Base-by-base conservation (phyloP, 169 alveolate species). In the Cyclospora cayetanensis region DNA sequence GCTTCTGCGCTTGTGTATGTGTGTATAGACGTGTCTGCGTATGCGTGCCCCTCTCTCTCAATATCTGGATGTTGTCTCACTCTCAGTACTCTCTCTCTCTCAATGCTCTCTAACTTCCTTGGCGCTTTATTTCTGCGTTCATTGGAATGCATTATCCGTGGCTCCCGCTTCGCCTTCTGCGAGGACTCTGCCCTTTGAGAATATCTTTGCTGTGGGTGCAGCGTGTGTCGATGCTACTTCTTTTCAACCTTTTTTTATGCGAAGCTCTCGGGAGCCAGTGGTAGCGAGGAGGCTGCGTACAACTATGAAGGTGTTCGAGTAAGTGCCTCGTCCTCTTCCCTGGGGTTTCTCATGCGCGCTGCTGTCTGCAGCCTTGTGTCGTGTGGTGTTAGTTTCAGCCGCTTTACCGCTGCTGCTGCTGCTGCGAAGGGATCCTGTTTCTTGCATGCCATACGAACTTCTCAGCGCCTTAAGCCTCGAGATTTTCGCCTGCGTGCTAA, bases 221-320 rank as follows among this genome's bases (percentile, higher is more conserved):
- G n/a, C n/a, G n/a, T n/a, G 7, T 96, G 95, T 0, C 91, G 91
- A 34, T 95, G 97, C 42, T 94, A 94, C 91, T 93, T 95, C 42
- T 97, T 96, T 92, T 96, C 95, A 92, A 96, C 98, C 9, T 97
- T 97, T 53, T 97, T 97, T 87, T 97, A 94, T 88, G 91, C 91
- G 76, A 92, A 95, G 70, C 90, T 97, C 50, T 93, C 94, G 43
- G 96, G 95, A 0, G 63, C 94, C 50, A 95, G 94, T 0, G 65
- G 82, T 39, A 66, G 50, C 41, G 74, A 41, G 52, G 83, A 60
- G 20, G 63, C 25, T 41, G 79, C 89, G 25, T 97, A 97, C 90
- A 95, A 95, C 94, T 97, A 96, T 91, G 95, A 63, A 37, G 91
- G 96, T 31, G 89, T 89, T 11, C 25, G 37, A 42, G 93, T 89